A percentile compares a stretch with the other conserved stretches of the same genome.
Evolutionary conservation across 768 basidiomycete genomes (phyloP).

Genomic region (Leccinum sublutescens): DNA sequence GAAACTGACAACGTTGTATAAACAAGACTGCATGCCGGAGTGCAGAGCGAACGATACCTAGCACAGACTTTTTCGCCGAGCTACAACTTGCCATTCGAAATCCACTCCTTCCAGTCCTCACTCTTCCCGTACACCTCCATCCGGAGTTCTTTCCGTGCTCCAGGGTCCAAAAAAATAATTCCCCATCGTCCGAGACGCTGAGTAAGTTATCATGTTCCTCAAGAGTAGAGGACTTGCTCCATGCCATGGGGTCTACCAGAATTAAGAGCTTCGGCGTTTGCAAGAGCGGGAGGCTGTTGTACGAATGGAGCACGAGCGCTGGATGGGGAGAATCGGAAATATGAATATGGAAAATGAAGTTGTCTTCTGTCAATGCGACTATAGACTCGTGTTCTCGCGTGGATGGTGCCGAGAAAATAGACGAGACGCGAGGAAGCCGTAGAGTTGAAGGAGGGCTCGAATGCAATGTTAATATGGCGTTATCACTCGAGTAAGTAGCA

Average conservation of each 20-base stretch:
- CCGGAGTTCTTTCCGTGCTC: slow-evolving; percentile 37
- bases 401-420: slow-evolving; percentile 69
- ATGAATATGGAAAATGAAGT: slow-evolving; percentile 57
- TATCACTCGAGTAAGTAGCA: slow-evolving; percentile 54
- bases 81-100: slow-evolving; percentile 80
- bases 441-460: slow-evolving; percentile 43
- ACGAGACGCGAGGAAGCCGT: slow-evolving; percentile 50
- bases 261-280: slow-evolving; percentile 53
- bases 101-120: slow-evolving; percentile 65
- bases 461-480: slow-evolving; percentile 51
- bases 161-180: slow-evolving; percentile 85
- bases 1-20: slow-evolving; percentile 48
- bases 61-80: slow-evolving; percentile 86
- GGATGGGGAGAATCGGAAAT: slow-evolving; percentile 36
- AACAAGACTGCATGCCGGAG: slow-evolving; percentile 1
- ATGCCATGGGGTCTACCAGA: slow-evolving; percentile 87
- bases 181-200: slow-evolving; percentile 73
- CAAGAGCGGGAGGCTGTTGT: slow-evolving; percentile 51
- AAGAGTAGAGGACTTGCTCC: slow-evolving; percentile 53
- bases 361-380: slow-evolving; percentile 63
- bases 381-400: slow-evolving; percentile 51
- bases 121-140: slow-evolving; percentile 72
- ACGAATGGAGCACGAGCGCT: slow-evolving; percentile 46
- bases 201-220: slow-evolving; percentile 55
- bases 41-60: slow-evolving; percentile 53